Conservation (phyloP, 192 early-diverging fungal species). For the Podila verticillata region DNA sequence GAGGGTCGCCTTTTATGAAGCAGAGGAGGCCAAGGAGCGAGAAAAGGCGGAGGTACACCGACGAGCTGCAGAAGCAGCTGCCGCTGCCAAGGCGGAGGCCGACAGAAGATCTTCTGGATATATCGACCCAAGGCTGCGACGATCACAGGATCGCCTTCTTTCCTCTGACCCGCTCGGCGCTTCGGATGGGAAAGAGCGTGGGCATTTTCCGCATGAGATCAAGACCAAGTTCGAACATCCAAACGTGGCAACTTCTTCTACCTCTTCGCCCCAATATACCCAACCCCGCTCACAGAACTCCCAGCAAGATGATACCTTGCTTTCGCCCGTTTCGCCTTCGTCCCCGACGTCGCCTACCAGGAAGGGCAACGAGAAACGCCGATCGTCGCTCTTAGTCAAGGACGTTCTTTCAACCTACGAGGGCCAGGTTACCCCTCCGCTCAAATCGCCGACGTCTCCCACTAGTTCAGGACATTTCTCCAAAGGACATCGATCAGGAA, state of each 20-base stretch:
- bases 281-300: background rate
- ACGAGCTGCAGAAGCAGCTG: background rate
- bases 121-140: conserved; percentile 12
- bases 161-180: background rate
- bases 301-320: background rate
- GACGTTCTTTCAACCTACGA: conserved; percentile 41
- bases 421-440: conserved; percentile 26
- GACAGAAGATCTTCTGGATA: background rate
- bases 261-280: conserved; percentile 19
- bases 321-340: conserved; percentile 14
- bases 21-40: conserved; percentile 15
- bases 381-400: conserved; percentile 37
- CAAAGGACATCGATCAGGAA: background rate
- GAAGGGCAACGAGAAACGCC: conserved; percentile 11
- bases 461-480: conserved; percentile 8
- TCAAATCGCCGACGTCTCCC: conserved; percentile 38
- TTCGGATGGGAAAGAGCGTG: background rate
- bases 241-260: background rate
- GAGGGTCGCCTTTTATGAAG: conserved; percentile 20
- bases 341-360: conserved; percentile 10
- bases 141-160: conserved; percentile 1
- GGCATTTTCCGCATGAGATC: conserved; percentile 14
- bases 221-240: background rate
- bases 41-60: background rate
- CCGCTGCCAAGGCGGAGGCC: background rate